Percentiles rank a stretch among this genome's conserved stretches.
These are phyloP conservation scores for Erythrobasidium yunnanense DNA, from an alignment of 768 basidiomycete genomes.

Conservation along the genomic window DNA sequence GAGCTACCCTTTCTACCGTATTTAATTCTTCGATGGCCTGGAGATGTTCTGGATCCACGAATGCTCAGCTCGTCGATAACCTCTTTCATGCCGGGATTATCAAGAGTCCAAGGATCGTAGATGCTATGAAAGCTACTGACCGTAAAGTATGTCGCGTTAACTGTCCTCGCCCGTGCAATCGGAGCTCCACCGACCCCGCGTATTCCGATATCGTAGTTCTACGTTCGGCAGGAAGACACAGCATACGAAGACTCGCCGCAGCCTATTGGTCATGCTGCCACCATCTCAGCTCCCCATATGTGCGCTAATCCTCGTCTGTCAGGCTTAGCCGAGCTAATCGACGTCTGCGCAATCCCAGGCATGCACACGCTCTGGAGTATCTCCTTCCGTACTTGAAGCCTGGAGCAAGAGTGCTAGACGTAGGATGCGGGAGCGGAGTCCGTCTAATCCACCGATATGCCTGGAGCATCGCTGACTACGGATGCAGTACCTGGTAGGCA, in stretches of 20 bases:
- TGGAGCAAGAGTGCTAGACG: slow-evolving; percentile 66
- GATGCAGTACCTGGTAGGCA: slow-evolving; percentile 65
- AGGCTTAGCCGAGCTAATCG: neutral
- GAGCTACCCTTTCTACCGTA: too few species aligned
- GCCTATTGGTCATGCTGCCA: slow-evolving; percentile 59
- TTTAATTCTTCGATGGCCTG: slow-evolving; percentile 2
- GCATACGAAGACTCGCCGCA: slow-evolving; percentile 74
- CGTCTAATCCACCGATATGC: slow-evolving; percentile 22
- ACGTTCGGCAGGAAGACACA: slow-evolving; percentile 31
- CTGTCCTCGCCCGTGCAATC: neutral
- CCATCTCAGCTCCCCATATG: slow-evolving; percentile 97
- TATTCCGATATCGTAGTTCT: neutral
- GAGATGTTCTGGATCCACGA: slow-evolving; percentile 7
- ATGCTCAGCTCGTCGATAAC: slow-evolving; percentile 21
- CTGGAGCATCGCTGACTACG: slow-evolving; percentile 50
- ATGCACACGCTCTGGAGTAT: slow-evolving; percentile 72
- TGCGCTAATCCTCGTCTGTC: neutral
- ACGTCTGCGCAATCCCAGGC: slow-evolving; percentile 45
- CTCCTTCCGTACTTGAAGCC: slow-evolving; percentile 61
- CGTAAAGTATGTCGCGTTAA: neutral
- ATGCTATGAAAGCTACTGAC: slow-evolving; percentile 23
- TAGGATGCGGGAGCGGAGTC: slow-evolving; percentile 29
- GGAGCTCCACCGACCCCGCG: neutral
- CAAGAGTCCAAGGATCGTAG: slow-evolving; percentile 5
- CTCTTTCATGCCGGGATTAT: slow-evolving; percentile 22